Base-by-base conservation (phyloP, 345 rosid species). In the Lenwebbia sp. region DNA sequence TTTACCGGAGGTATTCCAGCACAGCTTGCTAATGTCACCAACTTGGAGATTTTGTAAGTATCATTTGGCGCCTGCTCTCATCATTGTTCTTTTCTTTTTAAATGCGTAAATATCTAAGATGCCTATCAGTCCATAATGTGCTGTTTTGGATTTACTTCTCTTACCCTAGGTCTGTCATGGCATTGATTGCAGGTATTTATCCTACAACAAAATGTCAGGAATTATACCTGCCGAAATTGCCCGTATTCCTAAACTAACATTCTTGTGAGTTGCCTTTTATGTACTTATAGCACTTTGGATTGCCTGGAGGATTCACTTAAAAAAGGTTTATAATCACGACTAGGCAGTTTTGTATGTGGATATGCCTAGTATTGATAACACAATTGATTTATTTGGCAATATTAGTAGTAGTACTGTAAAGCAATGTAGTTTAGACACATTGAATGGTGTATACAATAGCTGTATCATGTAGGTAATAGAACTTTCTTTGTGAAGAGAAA, bases 1-100 rank as follows among this genome's bases (percentile, higher is more conserved):
- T 90, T 97, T 86, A 96, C 96, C 82, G 99, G 99, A 89, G 98
- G 98, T 50, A 92, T 97, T 84, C 99, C 99, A 54, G 94, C 98
- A 47, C 99, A 97, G 87, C 95, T 97, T 37, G 93, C 99, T 58
- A 97, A 96, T 89, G 89, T 97, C 88, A 94, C 95, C 86, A 94
- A 92, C 89, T 88, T 97, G 92, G 99, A 97, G 91, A 95, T 97
- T 87, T 83, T 97, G 99, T 96, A 92, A 96, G 97, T 89, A 84
- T 54, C 47, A 41, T 74, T 19, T 23, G 58, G 23, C 13, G 2
- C 6, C 22, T 51, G 21, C 60, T 76, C 74, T 49, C n/a, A 41
- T 82, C n/a, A 26, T 33, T n/a, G 60, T 76, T 37, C 47, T 33
- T 49, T n/a, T 25, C 22, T 54, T 5, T n/a, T 52, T 28, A 26